Percentiles rank a stretch among this genome's conserved stretches.
Conservation (phyloP, 768 basidiomycete genomes). For the Stropharia rugosoannulata region DNA sequence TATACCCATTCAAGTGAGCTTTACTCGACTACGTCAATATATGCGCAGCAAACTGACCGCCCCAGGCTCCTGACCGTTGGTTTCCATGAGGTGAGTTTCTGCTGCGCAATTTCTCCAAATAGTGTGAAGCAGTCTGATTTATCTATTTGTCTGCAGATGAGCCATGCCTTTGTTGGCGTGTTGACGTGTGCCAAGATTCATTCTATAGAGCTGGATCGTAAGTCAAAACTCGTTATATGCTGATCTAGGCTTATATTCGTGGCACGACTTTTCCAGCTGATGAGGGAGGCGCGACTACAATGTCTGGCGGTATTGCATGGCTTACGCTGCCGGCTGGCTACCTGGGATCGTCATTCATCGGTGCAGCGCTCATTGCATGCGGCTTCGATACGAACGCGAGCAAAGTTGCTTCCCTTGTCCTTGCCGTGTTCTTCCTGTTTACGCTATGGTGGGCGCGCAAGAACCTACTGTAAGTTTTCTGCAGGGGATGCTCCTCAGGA, state of each 20-base stretch:
- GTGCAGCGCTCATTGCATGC: conserved; percentile 82
- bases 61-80: conserved; percentile 81
- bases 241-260: conserved; percentile 4
- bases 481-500: background rate
- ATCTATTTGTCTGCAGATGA: conserved; percentile 57
- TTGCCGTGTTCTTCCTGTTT: conserved; percentile 84
- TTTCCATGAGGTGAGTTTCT: conserved; percentile 71
- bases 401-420: conserved; percentile 77
- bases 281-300: conserved; percentile 83
- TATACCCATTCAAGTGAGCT: conserved; percentile 91
- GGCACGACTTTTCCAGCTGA: conserved; percentile 50
- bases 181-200: conserved; percentile 86
- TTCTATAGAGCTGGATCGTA: conserved; percentile 86
- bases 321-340: conserved; percentile 82
- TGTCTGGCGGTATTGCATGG: conserved; percentile 85
- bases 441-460: conserved; percentile 87
- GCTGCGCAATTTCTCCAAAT: background rate
- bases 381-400: conserved; percentile 89
- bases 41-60: background rate
- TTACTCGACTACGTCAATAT: background rate
- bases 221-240: conserved; percentile 26
- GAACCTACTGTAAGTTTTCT: conserved; percentile 61
- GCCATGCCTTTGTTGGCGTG: conserved; percentile 78
- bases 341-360: conserved; percentile 83
- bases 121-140: background rate